Conservation (phyloP, 2,329 filamentous ascomycete species). For the Lecanicillium sp. region DNA sequence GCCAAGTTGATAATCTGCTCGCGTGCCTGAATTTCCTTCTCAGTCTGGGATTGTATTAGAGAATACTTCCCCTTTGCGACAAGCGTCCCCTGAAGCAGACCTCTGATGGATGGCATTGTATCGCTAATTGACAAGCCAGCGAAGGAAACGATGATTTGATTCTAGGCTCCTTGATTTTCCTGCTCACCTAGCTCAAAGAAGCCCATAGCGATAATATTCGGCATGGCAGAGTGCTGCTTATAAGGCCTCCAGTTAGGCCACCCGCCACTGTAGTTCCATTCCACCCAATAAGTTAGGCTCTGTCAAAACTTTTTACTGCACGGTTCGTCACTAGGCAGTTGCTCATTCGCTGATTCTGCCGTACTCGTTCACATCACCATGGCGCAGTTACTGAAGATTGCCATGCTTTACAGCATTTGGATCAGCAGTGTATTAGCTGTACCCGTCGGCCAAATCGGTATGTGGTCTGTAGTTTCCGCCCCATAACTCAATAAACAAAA, state of each 20-base stretch:
- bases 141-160: background rate
- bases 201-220: background rate
- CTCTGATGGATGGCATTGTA: background rate
- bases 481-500: background rate
- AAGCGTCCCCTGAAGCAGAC: background rate
- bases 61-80: background rate
- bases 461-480: background rate
- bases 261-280: background rate
- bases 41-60: background rate
- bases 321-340: background rate
- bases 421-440: background rate
- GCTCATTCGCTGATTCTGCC: background rate
- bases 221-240: background rate
- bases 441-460: background rate
- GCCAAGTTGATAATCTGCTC: background rate
- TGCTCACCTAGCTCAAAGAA: background rate
- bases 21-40: background rate
- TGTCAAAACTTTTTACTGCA: background rate
- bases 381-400: background rate
- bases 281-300: background rate
- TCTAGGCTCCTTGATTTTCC: background rate
- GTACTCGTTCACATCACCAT: background rate
- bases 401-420: background rate
- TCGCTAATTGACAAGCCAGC: background rate
- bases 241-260: background rate